phyloP scores from a whole-genome alignment of 208 protist species.

The Crithidia mellificae region DNA sequence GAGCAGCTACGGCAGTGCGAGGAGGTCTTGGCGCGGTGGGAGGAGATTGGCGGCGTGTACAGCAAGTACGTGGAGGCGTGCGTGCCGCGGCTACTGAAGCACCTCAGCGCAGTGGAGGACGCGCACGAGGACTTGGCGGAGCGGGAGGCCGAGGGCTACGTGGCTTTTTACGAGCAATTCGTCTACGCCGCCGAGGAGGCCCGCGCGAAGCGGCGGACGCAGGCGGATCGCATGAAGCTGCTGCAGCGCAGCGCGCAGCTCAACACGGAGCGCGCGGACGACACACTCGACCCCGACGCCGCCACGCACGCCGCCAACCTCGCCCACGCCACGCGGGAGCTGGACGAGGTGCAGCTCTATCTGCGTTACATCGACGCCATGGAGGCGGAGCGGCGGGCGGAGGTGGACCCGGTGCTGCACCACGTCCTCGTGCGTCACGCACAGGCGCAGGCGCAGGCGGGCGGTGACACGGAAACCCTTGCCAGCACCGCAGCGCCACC shows the following conservation, averaged over 20 bases:
- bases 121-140: slow-evolving; percentile 65
- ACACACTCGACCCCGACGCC: slow-evolving; percentile 66
- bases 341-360: slow-evolving; percentile 73
- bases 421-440: slow-evolving; percentile 53
- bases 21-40: slow-evolving; percentile 52
- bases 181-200: slow-evolving; percentile 79
- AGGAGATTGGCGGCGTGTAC: slow-evolving; percentile 59
- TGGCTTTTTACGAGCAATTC: slow-evolving; percentile 75
- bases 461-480: neutral
- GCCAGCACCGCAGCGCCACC: neutral
- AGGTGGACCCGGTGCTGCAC: slow-evolving; percentile 75
- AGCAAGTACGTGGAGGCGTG: slow-evolving; percentile 85
- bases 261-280: slow-evolving; percentile 47
- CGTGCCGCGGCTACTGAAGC: slow-evolving; percentile 90
- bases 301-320: slow-evolving; percentile 42
- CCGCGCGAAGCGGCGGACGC: slow-evolving; percentile 63
- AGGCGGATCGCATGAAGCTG: slow-evolving; percentile 69
- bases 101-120: slow-evolving; percentile 85
- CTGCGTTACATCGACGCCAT: slow-evolving; percentile 61
- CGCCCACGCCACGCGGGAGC: slow-evolving; percentile 43
- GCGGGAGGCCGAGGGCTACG: slow-evolving; percentile 74
- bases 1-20: slow-evolving; percentile 59
- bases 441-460: slow-evolving; percentile 5
- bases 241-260: slow-evolving; percentile 48
- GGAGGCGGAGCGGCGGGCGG: slow-evolving; percentile 59